Evolutionary conservation across 495 filamentous ascomycete genomes (phyloP).

Genomic region (Chaetomium cochliodes): DNA sequence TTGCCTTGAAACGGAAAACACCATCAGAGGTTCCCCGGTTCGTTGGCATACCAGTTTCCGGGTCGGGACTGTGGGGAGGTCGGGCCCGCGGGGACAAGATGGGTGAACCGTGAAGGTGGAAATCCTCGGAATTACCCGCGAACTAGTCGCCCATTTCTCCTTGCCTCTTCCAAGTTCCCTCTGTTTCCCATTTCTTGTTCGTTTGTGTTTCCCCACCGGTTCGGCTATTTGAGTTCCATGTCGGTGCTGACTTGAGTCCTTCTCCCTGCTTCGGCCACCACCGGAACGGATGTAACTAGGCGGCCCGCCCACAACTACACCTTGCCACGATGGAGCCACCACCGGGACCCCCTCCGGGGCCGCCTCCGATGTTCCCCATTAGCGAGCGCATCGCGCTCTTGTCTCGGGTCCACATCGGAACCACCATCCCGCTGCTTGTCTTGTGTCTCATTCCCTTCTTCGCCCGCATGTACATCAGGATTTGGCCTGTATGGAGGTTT

Average conservation of each 20-base stretch:
- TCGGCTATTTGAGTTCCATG: neutral
- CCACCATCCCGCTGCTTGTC: constrained; percentile 23
- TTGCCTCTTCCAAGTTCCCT: neutral
- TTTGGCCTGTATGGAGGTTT: constrained; percentile 26
- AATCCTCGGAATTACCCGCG: neutral
- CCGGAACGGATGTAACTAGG: no score
- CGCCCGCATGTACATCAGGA: constrained; percentile 23
- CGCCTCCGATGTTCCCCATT: constrained; percentile 12
- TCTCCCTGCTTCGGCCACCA: neutral
- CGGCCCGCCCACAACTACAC: neutral
- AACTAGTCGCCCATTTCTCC: neutral
- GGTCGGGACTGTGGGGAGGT: neutral
- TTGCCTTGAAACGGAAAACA: neutral
- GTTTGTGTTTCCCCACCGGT: no score
- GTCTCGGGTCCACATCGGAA: constrained; percentile 21
- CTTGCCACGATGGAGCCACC: neutral
- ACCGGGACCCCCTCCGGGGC: no score
- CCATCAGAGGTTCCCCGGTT: neutral
- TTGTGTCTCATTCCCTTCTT: constrained; percentile 22
- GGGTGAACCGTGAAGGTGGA: neutral
- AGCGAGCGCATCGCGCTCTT: constrained; percentile 22
- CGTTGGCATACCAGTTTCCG: neutral
- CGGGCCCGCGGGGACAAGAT: neutral
- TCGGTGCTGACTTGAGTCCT: neutral
- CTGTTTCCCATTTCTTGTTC: no score